Evolutionary conservation across 208 protist genomes (phyloP).

Genomic region (Balamuthia mandrillaris): DNA sequence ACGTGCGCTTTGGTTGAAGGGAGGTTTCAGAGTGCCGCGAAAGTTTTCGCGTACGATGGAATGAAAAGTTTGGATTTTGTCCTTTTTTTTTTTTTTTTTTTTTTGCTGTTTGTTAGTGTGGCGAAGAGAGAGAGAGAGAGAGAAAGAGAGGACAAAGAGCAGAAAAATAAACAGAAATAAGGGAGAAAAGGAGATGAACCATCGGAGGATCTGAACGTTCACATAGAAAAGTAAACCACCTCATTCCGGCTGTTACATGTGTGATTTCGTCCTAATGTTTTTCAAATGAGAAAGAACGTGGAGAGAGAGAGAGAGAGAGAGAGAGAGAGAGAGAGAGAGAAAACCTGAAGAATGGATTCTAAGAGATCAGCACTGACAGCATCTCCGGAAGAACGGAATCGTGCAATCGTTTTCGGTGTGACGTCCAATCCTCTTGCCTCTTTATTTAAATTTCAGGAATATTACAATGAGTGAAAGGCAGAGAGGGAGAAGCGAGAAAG

Average conservation of each 20-base stretch:
- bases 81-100: neutral
- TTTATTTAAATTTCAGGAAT: neutral
- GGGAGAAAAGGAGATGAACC: neutral
- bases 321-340: neutral
- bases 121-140: neutral
- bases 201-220: neutral
- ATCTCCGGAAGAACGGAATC: slow-evolving; percentile 21
- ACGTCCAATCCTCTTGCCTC: slow-evolving; percentile 10
- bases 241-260: slow-evolving; percentile 11
- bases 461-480: neutral
- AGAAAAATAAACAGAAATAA: neutral
- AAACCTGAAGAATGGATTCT: neutral
- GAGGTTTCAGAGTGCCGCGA: neutral
- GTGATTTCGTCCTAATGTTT: slow-evolving; percentile 15
- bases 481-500: neutral
- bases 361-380: neutral
- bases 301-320: neutral
- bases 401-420: slow-evolving; percentile 1
- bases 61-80: neutral
- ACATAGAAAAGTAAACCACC: slow-evolving; percentile 29
- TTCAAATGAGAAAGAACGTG: neutral
- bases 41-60: slow-evolving; percentile 7
- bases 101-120: neutral
- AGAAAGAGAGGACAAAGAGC: neutral
- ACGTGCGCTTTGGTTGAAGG: neutral